Evolutionary conservation across 352 stramenopile genomes (phyloP).

Genomic region (Phytophthora constricta): DNA sequence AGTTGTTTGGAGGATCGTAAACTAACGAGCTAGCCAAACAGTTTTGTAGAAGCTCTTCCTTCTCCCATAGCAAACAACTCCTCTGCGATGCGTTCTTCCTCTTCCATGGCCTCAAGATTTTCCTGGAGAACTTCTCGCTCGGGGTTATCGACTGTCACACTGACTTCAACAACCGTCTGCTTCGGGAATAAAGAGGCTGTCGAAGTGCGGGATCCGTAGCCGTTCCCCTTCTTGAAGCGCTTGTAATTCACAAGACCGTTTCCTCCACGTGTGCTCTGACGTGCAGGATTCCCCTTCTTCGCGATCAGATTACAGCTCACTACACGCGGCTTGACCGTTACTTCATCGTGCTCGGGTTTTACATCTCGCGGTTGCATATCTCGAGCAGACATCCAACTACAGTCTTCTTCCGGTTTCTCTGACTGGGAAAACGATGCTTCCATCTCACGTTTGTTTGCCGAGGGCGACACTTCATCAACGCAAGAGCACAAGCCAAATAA

Average conservation of each 20-base stretch:
- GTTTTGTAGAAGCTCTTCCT: slow-evolving; percentile 53
- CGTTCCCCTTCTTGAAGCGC: slow-evolving; percentile 85
- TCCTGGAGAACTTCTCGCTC: slow-evolving; percentile 62
- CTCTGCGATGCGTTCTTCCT: slow-evolving; percentile 85
- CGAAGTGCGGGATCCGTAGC: slow-evolving; percentile 45
- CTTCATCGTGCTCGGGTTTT: slow-evolving; percentile 38
- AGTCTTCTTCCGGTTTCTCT: slow-evolving; percentile 8
- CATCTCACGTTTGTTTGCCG: slow-evolving; percentile 12
- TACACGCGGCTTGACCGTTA: slow-evolving; percentile 49
- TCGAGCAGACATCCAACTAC: slow-evolving; percentile 45
- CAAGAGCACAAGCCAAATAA: not conserved
- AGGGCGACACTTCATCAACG: slow-evolving; percentile 15
- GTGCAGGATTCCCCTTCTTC: slow-evolving; percentile 32
- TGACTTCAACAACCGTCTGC: slow-evolving; percentile 52
- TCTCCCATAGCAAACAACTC: slow-evolving; percentile 86
- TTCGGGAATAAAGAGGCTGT: slow-evolving; percentile 58
- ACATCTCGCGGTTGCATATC: slow-evolving; percentile 31
- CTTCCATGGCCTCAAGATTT: slow-evolving; percentile 73
- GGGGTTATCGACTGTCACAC: slow-evolving; percentile 66
- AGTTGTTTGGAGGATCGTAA: not conserved
- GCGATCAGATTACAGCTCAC: slow-evolving; percentile 62
- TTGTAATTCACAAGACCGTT: slow-evolving; percentile 73
- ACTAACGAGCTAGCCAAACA: slow-evolving; percentile 34
- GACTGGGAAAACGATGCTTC: slow-evolving; percentile 3
- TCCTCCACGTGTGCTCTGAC: not conserved